Percentiles rank a stretch among this genome's conserved stretches.
Conservation (phyloP, 768 basidiomycete species). For the Tricholomella constricta region DNA sequence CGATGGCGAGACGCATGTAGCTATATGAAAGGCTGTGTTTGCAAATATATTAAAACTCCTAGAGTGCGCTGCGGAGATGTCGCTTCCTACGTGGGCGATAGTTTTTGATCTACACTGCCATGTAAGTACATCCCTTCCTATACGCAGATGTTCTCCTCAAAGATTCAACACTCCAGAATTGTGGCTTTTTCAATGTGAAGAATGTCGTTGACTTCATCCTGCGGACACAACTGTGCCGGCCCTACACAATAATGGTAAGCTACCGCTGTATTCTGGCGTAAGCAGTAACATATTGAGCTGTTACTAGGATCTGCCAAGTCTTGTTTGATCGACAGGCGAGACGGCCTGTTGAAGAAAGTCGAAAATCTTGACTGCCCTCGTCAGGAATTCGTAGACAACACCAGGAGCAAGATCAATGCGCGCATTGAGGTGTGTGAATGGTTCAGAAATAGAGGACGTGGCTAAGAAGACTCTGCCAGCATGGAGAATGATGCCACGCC, state of each 20-base stretch:
- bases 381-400: slow-evolving; percentile 8
- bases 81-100: slow-evolving; percentile 28
- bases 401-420: not conserved
- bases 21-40: slow-evolving; percentile 27
- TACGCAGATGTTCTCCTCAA: too few species aligned
- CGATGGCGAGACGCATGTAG: too few species aligned
- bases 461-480: too few species aligned
- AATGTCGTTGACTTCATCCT: slow-evolving; percentile 27
- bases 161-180: slow-evolving; percentile 22
- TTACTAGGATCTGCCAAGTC: slow-evolving; percentile 11
- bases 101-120: slow-evolving; percentile 33
- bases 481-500: slow-evolving; percentile 6
- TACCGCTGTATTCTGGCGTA: not conserved
- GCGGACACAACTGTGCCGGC: slow-evolving; percentile 25
- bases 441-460: too few species aligned
- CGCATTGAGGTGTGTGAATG: slow-evolving; percentile 13
- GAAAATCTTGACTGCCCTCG: slow-evolving; percentile 8
- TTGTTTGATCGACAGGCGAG: slow-evolving; percentile 19
- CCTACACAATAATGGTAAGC: slow-evolving; percentile 25
- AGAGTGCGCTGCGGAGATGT: slow-evolving; percentile 24
- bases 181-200: slow-evolving; percentile 6
- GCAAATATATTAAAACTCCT: slow-evolving; percentile 25
- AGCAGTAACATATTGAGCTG: not conserved
- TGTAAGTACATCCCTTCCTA: too few species aligned
- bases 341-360: slow-evolving; percentile 21